phyloP scores from a whole-genome alignment of 345 rosid genomes.

The Eucalyptus rudis region DNA sequence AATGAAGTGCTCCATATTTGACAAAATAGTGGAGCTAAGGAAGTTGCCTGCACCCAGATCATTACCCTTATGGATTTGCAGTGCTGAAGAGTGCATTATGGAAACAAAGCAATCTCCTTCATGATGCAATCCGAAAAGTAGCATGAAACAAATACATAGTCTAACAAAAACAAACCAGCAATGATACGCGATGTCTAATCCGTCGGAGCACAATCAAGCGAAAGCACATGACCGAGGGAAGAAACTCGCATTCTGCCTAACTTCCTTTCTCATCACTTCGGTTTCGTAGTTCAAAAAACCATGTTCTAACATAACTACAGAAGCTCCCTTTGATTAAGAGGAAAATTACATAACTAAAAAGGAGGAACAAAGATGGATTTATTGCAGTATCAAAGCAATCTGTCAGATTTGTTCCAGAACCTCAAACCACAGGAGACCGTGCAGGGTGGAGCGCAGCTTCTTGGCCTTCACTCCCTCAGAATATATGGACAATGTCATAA shows the following conservation, averaged over 20 bases:
- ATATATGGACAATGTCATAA: constrained; percentile 90
- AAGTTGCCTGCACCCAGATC: neutral
- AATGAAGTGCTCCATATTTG: neutral
- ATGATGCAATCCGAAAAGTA: neutral
- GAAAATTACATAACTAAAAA: neutral
- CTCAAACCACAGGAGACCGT: neutral
- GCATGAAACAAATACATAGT: neutral
- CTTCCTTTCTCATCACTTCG: neutral
- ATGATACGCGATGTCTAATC: neutral
- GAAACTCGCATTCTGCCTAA: neutral
- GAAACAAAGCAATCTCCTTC: neutral
- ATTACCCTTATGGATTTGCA: neutral
- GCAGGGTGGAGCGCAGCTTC: neutral
- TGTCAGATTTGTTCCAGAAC: neutral
- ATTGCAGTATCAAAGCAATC: neutral
- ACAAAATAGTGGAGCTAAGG: neutral
- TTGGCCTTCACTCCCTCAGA: constrained; percentile 21
- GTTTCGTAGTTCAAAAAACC: neutral
- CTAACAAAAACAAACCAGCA: neutral
- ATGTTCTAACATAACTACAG: neutral
- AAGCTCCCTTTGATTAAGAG: neutral
- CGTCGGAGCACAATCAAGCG: neutral
- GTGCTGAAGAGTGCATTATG: neutral
- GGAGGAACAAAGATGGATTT: neutral
- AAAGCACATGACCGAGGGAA: neutral